These are phyloP conservation scores for Pseudogymnoascus sp. DNA, from an alignment of 2,329 filamentous ascomycete genomes.

Conservation along the genomic window DNA sequence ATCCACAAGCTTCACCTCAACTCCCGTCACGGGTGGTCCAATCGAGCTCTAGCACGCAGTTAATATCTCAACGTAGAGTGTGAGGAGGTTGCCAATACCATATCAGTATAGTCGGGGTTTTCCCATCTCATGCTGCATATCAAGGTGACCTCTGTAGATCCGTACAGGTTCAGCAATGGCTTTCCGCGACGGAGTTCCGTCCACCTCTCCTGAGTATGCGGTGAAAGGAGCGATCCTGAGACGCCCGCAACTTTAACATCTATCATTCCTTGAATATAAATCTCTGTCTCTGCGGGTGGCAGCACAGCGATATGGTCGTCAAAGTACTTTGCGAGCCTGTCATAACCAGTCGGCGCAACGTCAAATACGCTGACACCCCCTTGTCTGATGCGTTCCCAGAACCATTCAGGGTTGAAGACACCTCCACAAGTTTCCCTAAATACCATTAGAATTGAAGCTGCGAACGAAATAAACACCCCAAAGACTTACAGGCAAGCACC, in stretches of 20 bases:
- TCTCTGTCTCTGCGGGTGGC: constrained; percentile 13
- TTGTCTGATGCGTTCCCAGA: constrained; percentile 19
- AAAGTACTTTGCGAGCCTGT: constrained; percentile 19
- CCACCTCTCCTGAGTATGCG: constrained; percentile 17
- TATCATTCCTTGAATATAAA: constrained; percentile 17
- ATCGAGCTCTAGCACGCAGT: constrained; percentile 15
- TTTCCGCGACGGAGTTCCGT: constrained; percentile 18
- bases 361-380: constrained; percentile 18
- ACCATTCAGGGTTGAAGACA: constrained; percentile 18
- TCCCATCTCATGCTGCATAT: constrained; percentile 19
- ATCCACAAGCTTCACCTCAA: constrained; percentile 19
- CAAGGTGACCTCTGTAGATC: constrained; percentile 17
- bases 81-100: constrained; percentile 10
- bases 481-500: constrained; percentile 19
- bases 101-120: constrained; percentile 15
- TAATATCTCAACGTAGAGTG: constrained; percentile 8
- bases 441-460: constrained; percentile 4
- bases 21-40: constrained; percentile 16
- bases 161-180: constrained; percentile 18
- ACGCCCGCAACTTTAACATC: constrained; percentile 13
- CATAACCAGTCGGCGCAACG: constrained; percentile 17
- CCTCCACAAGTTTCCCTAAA: constrained; percentile 16
- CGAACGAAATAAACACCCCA: background rate
- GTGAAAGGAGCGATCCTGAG: constrained; percentile 16
- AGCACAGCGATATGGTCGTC: constrained; percentile 18